These are phyloP conservation scores for Beauveria sp. DNA, from an alignment of 2,329 filamentous ascomycete species.

Conservation along the genomic window DNA sequence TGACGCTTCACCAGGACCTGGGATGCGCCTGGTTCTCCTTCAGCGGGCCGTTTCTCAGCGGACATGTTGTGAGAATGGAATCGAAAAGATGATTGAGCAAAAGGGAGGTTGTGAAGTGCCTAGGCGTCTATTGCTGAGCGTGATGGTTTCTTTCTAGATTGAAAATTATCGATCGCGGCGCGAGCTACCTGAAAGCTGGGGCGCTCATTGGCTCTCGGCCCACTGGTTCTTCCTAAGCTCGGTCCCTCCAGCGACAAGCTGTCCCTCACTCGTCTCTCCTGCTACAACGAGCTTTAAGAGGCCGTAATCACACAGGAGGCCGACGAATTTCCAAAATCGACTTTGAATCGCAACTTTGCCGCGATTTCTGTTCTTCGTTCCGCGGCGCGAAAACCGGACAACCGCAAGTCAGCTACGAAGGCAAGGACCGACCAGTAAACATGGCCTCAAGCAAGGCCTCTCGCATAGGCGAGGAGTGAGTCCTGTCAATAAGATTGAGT, in stretches of 20 bases:
- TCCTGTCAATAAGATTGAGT: slow-evolving; percentile 18
- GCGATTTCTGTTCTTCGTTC: not conserved
- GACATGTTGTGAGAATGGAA: slow-evolving; percentile 54
- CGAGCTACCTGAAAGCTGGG: slow-evolving; percentile 5
- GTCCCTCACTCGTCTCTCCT: not conserved
- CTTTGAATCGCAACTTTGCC: not conserved
- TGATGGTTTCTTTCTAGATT: not conserved
- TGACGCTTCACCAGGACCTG: slow-evolving; percentile 87
- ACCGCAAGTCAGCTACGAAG: not conserved
- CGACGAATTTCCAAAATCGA: not conserved
- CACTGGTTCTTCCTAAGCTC: slow-evolving; percentile 25
- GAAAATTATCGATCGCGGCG: slow-evolving; percentile 7
- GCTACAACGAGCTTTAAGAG: not conserved
- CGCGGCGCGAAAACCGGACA: not conserved
- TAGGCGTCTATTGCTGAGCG: not conserved
- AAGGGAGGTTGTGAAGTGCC: not conserved
- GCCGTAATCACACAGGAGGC: not conserved
- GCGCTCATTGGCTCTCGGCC: slow-evolving; percentile 25
- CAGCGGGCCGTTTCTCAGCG: slow-evolving; percentile 85
- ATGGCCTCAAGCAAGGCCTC: slow-evolving; percentile 56
- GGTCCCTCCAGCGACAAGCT: slow-evolving; percentile 16
- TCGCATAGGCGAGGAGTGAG: slow-evolving; percentile 56
- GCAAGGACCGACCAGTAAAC: slow-evolving; percentile 15
- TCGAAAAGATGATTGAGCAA: not conserved
- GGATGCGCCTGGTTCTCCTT: slow-evolving; percentile 68